Percentiles rank a stretch among this genome's conserved stretches.
phyloP scores from a whole-genome alignment of 805 yeast genomes.

The Blastobotrys terrestris region DNA sequence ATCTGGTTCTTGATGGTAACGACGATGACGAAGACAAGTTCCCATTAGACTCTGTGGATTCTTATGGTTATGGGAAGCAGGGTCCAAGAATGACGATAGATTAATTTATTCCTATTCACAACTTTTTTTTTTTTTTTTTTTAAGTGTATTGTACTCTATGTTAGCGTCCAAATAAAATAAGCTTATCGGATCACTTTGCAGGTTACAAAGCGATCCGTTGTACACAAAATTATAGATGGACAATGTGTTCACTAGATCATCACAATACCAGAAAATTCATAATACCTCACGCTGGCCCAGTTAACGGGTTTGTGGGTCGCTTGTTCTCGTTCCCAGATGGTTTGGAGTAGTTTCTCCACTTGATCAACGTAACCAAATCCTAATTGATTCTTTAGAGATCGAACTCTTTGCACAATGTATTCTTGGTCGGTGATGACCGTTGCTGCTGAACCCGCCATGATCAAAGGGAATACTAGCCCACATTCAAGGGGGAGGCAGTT shows the following conservation, averaged over 20 bases:
- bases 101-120: neutral
- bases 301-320: neutral
- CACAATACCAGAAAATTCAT: neutral
- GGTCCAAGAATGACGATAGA: slow-evolving; percentile 11
- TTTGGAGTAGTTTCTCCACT: neutral
- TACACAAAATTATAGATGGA: neutral
- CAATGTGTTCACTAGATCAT: neutral
- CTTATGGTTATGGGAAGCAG: neutral
- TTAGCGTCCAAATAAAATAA: neutral
- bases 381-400: neutral
- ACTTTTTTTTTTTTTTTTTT: neutral
- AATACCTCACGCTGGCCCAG: neutral
- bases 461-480: neutral
- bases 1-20: slow-evolving; percentile 7
- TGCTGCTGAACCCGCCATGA: neutral
- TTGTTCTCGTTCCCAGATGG: neutral
- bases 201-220: neutral
- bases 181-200: neutral
- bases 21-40: slow-evolving; percentile 10
- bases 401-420: neutral
- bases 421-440: neutral
- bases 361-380: neutral
- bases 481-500: neutral
- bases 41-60: slow-evolving; percentile 6
- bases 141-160: neutral